These are phyloP conservation scores for Fusarium incarnatum DNA, from an alignment of 2,329 filamentous ascomycete genomes.

Conservation along the genomic window DNA sequence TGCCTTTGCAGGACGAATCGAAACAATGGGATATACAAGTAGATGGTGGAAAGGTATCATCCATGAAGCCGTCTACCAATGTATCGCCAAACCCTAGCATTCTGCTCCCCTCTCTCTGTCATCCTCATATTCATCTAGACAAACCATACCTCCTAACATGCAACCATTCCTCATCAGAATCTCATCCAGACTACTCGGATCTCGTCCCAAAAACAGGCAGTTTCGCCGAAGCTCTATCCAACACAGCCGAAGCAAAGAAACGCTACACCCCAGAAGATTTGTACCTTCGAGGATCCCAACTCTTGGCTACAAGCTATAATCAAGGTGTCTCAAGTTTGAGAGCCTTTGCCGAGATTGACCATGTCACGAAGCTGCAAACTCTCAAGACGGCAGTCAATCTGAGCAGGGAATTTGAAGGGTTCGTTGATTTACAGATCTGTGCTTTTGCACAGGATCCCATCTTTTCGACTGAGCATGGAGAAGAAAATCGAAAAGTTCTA, in stretches of 20 bases:
- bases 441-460: conserved; percentile 24
- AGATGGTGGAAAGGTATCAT: not conserved
- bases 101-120: conserved; percentile 16
- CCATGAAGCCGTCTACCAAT: not conserved
- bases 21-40: conserved; percentile 5
- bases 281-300: conserved; percentile 18
- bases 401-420: not conserved
- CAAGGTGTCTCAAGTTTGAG: not conserved
- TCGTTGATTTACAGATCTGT: conserved; percentile 9
- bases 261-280: conserved; percentile 19
- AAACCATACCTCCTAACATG: conserved; percentile 22
- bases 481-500: not conserved
- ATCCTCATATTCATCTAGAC: conserved; percentile 23
- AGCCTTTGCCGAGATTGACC: conserved; percentile 16
- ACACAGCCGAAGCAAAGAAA: conserved; percentile 25
- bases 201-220: not conserved
- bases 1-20: not conserved
- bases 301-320: conserved; percentile 6
- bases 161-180: not conserved
- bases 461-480: conserved; percentile 7
- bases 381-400: not conserved
- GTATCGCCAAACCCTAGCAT: not conserved
- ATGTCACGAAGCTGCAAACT: not conserved
- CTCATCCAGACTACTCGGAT: conserved; percentile 9
- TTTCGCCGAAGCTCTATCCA: conserved; percentile 8